phyloP scores from a whole-genome alignment of 345 rosid species.

The thale cress (Arabidopsis thaliana) region DNA sequence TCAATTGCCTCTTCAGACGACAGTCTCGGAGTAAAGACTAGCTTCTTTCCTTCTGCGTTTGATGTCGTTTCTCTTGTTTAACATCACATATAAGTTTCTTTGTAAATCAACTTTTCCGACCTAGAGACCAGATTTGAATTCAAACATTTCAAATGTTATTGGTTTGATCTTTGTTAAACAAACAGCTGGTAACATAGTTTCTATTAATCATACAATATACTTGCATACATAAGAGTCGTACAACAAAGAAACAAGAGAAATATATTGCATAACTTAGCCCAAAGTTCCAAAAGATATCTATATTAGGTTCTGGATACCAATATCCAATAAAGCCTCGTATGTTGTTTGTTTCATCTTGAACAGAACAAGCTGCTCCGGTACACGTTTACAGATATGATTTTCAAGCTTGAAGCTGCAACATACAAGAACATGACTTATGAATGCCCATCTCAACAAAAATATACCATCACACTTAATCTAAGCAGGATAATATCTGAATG shows the following conservation, averaged over 20 bases:
- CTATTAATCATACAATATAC: constrained; percentile 10
- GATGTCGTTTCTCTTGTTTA: constrained; percentile 13
- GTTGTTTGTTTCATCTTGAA: background rate
- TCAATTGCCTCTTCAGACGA: constrained; percentile 63
- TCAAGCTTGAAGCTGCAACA: constrained; percentile 16
- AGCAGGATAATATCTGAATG: background rate
- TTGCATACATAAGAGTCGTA: background rate
- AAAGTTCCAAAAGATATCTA: background rate
- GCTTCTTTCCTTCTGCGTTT: background rate
- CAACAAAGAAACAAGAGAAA: background rate
- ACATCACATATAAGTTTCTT: background rate
- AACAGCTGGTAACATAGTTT: background rate
- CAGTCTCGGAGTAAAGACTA: constrained; percentile 49
- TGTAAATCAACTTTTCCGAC: background rate
- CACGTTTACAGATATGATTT: background rate
- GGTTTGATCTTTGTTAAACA: background rate
- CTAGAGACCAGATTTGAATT: background rate
- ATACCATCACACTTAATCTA: background rate
- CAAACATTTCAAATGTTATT: background rate
- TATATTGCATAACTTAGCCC: too few species aligned
- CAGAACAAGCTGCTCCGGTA: constrained; percentile 18
- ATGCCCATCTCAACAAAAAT: background rate
- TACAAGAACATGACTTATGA: background rate
- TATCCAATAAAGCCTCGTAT: background rate
- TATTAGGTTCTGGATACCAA: background rate